phyloP scores from a whole-genome alignment of 306 rosid genomes.

The Ammopiptanthus mongolicus region DNA sequence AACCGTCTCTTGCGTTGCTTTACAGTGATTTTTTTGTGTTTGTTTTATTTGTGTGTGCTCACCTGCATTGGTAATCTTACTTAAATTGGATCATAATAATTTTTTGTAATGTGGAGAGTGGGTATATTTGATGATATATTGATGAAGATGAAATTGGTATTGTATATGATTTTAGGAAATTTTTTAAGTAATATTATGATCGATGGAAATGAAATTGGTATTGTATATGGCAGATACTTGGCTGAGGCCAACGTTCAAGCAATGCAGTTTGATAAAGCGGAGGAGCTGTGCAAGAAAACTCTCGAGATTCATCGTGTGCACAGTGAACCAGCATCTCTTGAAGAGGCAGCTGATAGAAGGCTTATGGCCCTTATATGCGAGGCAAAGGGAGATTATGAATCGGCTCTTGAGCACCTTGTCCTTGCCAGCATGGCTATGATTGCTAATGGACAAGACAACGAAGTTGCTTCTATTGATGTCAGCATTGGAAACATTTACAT shows the following conservation, averaged over 20 bases:
- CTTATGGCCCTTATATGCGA: slow-evolving; percentile 89
- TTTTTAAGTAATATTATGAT: too few species aligned
- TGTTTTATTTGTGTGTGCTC: not conserved
- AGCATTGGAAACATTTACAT: slow-evolving; percentile 93
- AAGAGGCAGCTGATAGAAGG: slow-evolving; percentile 94
- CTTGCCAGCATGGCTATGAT: slow-evolving; percentile 99
- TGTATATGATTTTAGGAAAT: not conserved
- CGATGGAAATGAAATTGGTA: not conserved
- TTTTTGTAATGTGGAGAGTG: not conserved
- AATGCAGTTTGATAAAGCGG: slow-evolving; percentile 97
- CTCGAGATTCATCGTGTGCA: slow-evolving; percentile 87
- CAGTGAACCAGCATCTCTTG: slow-evolving; percentile 97
- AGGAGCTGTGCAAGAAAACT: slow-evolving; percentile 79
- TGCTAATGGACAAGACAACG: slow-evolving; percentile 86
- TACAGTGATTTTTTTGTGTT: not conserved
- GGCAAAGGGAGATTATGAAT: slow-evolving; percentile 85
- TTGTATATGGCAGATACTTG: slow-evolving; percentile 56
- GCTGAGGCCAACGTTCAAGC: slow-evolving; percentile 99
- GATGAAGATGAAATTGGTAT: not conserved
- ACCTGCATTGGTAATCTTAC: not conserved
- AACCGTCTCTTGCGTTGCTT: not conserved
- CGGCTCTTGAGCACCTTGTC: slow-evolving; percentile 92
- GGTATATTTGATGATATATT: not conserved
- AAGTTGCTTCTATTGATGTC: slow-evolving; percentile 92
- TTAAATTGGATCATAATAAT: not conserved